Base-by-base conservation (phyloP, 306 rosid species). In the Prunus salicina region DNA sequence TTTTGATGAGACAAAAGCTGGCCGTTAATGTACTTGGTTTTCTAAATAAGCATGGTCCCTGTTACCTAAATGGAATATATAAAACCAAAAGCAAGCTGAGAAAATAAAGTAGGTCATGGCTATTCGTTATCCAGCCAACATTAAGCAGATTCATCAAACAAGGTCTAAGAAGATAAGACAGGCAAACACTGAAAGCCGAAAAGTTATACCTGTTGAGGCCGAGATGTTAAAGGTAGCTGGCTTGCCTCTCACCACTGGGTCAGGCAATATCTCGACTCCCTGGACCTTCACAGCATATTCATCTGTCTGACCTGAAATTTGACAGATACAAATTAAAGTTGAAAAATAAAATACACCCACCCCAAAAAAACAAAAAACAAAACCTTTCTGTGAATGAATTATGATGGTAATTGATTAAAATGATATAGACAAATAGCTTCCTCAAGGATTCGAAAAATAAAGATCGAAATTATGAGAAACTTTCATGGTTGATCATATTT, bases 221-320 rank as follows among this genome's bases (percentile, higher is more conserved):
- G 87, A 86, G 78, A 94, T 88, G 72, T 82, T 89, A 72, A 94
- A 94, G 79, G 83, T 87, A 15, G 93, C 96, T 9, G 91, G 89
- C 22, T 85, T 6, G 55, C 97, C 97, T 64, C 91, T 81, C 55
- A 69, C 83, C 57, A 91, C 97, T 22, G 95, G 97, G 66, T 86
- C 12, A 24, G 96, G 96, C 56, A 70, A 84, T 28, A 91, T 89
- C 73, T 81, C 53, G 53, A 91, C 83, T 77, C 78, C 91, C 64
- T 81, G 30, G 41, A 94, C 95, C 89, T 91, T 87, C 79, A 91
- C 95, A 50, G 86, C 74, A 77, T 94, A 94, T 64, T 87, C 7
- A 67, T 57, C 82, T 76, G 83, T 82, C 87, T 76, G 83, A 78
- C 86, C 98, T 91, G 80, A 80, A 83, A 72, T 69, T 78, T 5